Conservation (phyloP, 805 yeast species). For the Ogataea pignaliae region DNA sequence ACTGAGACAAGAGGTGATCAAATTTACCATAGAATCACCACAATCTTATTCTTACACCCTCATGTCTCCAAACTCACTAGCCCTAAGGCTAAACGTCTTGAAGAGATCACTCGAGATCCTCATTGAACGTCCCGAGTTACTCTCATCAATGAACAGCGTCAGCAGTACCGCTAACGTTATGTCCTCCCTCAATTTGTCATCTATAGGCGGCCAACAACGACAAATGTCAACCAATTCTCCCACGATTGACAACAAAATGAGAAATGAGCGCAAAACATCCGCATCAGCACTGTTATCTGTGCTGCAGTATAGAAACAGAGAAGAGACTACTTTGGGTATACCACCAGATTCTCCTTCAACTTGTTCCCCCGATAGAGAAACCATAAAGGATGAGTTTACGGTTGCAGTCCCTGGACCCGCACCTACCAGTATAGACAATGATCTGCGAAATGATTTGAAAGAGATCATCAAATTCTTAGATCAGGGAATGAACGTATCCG, state of each 20-base stretch:
- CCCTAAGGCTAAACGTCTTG: slow-evolving; percentile 67
- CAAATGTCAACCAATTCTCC: too few species aligned
- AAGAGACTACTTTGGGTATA: too few species aligned
- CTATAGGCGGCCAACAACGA: too few species aligned
- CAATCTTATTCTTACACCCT: slow-evolving; percentile 85
- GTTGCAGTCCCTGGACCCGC: too few species aligned
- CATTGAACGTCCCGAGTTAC: slow-evolving; percentile 51
- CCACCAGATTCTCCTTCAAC: too few species aligned
- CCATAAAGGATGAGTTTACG: too few species aligned
- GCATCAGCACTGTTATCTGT: too few species aligned
- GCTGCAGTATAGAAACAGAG: too few species aligned
- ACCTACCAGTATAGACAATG: slow-evolving; percentile 10
- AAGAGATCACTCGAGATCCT: slow-evolving; percentile 73
- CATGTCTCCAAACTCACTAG: slow-evolving; percentile 73
- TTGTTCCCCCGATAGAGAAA: too few species aligned
- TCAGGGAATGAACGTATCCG: slow-evolving; percentile 25
- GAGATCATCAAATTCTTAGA: slow-evolving; percentile 47
- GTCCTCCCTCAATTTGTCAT: not conserved
- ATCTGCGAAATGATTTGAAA: slow-evolving; percentile 38
- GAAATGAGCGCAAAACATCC: too few species aligned
- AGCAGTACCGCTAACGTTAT: not conserved
- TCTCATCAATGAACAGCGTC: slow-evolving; percentile 13
- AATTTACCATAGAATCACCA: slow-evolving; percentile 73
- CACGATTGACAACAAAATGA: not conserved
- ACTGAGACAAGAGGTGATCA: slow-evolving; percentile 40